A percentile compares a stretch with the other conserved stretches of the same genome.
phyloP scores from a whole-genome alignment of 1,284 basidiomycete species.

The Cryptococcus maquisensis region DNA sequence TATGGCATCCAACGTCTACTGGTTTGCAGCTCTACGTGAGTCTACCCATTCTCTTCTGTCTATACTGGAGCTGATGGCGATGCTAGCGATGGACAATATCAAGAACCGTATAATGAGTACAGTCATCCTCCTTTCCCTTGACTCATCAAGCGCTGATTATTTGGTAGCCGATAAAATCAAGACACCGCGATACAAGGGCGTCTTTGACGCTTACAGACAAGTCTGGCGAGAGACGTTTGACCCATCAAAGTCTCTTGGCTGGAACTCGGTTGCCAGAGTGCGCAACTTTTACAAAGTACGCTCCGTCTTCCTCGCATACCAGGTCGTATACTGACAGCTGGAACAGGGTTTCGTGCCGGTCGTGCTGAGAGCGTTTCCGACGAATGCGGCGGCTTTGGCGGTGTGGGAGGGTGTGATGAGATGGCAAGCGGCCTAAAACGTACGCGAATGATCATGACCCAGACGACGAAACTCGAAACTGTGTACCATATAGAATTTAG shows the following conservation, averaged over 20 bases:
- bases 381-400: conserved; percentile 47
- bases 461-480: neutral
- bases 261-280: conserved; percentile 37
- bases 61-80: neutral
- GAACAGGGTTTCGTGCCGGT: conserved; percentile 46
- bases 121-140: neutral
- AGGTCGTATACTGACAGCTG: conserved; percentile 9
- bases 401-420: conserved; percentile 49
- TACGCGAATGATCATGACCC: neutral
- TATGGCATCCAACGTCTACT: conserved; percentile 48
- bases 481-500: no score
- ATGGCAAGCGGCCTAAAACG: conserved; percentile 13
- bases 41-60: neutral
- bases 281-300: conserved; percentile 47
- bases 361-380: conserved; percentile 46
- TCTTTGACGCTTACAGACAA: conserved; percentile 38
- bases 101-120: conserved; percentile 48
- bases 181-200: conserved; percentile 38
- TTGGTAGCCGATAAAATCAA: conserved; percentile 36
- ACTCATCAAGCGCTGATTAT: neutral
- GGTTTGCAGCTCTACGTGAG: conserved; percentile 44
- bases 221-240: conserved; percentile 39
- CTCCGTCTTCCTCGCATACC: neutral
- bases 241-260: conserved; percentile 21
- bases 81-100: conserved; percentile 43